phyloP scores from a whole-genome alignment of 73 alveolate species.

The Tetrahymena malaccensis region DNA sequence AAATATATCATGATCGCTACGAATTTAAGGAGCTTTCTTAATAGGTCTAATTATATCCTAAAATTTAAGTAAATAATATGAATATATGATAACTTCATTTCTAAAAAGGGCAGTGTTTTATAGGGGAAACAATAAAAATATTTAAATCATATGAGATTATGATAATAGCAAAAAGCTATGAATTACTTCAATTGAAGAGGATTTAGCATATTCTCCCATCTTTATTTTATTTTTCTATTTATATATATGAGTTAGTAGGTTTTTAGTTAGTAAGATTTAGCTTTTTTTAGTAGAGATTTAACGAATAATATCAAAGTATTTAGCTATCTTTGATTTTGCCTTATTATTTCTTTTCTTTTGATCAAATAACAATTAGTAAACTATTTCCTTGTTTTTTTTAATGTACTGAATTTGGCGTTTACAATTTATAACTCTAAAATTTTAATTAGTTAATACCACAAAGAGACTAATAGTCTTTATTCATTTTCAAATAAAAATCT shows the following conservation, averaged over 20 bases:
- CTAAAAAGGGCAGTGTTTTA: background rate
- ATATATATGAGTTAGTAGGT: too few relatives aligned
- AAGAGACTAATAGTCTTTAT: background rate
- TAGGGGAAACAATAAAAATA: background rate
- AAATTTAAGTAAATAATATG: too few relatives aligned
- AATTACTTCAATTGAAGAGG: background rate
- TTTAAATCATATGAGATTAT: background rate
- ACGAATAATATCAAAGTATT: background rate
- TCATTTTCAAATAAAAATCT: background rate
- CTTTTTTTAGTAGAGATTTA: background rate
- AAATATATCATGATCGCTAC: background rate
- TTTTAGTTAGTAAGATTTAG: background rate
- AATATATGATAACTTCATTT: background rate
- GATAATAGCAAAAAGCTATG: background rate
- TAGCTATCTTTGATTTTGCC: background rate
- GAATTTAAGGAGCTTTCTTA: background rate
- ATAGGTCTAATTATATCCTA: background rate
- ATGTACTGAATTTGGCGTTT: background rate
- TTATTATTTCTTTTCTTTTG: too few relatives aligned
- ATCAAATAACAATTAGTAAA: background rate
- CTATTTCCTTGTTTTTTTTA: background rate
- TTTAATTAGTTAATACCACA: background rate
- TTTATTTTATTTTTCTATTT: too few relatives aligned
- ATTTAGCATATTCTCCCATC: background rate
- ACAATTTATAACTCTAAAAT: background rate